Percentiles rank a stretch among this genome's conserved stretches.
Conservation (phyloP, 306 rosid species). For the Mimosa bimucronata region DNA sequence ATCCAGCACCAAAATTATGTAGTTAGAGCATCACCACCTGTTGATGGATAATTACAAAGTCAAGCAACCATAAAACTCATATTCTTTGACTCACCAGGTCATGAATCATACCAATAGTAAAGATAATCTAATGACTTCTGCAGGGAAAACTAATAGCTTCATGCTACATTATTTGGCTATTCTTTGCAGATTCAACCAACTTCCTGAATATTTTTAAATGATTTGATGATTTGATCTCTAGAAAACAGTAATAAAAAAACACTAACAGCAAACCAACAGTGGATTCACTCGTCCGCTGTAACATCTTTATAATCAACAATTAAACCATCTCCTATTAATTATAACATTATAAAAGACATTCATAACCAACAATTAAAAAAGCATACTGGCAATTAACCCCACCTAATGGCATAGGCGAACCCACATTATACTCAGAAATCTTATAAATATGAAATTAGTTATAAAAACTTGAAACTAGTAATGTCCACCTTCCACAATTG, state of each 20-base stretch:
- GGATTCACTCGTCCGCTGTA: background rate
- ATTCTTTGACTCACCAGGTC: conserved; percentile 29
- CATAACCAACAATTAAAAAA: no score
- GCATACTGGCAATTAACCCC: background rate
- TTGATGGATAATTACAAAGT: conserved; percentile 17
- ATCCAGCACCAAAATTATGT: background rate
- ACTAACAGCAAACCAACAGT: conserved; percentile 11
- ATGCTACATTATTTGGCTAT: background rate
- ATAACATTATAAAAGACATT: no score
- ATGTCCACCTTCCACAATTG: no score
- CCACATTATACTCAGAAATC: background rate
- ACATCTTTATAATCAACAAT: conserved; percentile 1
- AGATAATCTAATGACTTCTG: background rate
- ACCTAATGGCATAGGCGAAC: background rate
- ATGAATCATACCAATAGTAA: conserved; percentile 12
- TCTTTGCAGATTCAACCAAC: conserved; percentile 30
- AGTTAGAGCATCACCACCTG: background rate
- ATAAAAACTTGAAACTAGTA: no score
- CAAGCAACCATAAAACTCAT: conserved; percentile 10
- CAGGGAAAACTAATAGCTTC: background rate
- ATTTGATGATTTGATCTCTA: conserved; percentile 19
- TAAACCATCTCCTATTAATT: conserved; percentile 14
- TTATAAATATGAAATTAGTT: background rate
- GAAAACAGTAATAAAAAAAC: background rate
- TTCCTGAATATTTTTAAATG: conserved; percentile 25